Conservation (phyloP, 2,329 filamentous ascomycete species). For the Talaromyces sp. region DNA sequence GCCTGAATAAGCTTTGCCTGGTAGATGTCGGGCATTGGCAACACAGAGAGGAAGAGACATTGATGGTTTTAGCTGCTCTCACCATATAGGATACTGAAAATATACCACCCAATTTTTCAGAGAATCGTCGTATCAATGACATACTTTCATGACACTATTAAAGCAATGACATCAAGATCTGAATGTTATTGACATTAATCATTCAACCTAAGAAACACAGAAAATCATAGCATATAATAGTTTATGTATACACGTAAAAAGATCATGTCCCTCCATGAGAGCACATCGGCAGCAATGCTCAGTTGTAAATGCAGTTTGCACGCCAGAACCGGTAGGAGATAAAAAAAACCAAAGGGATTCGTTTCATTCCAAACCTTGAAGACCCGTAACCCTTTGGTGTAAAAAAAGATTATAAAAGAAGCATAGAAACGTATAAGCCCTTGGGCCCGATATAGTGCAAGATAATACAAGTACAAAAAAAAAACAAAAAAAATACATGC, state of each 20-base stretch:
- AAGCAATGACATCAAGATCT: neutral
- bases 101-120: neutral
- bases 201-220: neutral
- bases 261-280: neutral
- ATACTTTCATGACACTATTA: neutral
- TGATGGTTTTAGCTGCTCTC: neutral
- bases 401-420: neutral
- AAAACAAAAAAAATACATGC: neutral
- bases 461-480: neutral
- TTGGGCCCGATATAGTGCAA: neutral
- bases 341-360: neutral
- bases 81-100: neutral
- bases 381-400: neutral
- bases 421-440: neutral
- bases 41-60: neutral
- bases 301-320: neutral
- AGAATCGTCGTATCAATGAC: neutral
- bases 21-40: neutral
- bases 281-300: neutral
- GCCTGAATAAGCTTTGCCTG: slow-evolving; percentile 14
- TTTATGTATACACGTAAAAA: neutral
- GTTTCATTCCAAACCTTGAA: neutral
- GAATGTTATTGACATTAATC: neutral
- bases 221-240: neutral
- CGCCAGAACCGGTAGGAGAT: neutral